phyloP scores from a whole-genome alignment of 345 rosid genomes.

The Moringa oleifera region DNA sequence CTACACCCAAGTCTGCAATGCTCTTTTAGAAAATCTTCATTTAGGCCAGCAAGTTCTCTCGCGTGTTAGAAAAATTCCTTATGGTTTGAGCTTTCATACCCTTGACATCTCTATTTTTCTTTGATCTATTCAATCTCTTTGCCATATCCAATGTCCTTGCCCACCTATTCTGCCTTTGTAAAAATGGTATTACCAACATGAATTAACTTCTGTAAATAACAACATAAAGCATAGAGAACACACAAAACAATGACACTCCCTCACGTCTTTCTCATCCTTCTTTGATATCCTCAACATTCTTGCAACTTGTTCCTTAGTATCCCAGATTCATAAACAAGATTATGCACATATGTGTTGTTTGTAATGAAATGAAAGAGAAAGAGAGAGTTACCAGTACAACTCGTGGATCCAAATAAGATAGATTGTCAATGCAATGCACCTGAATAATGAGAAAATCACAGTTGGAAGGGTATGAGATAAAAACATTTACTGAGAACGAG shows the following conservation, averaged over 20 bases:
- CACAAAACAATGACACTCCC: too few species aligned
- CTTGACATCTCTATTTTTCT: constrained; percentile 4
- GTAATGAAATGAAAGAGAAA: too few species aligned
- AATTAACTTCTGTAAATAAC: neutral
- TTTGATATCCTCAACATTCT: constrained; percentile 41
- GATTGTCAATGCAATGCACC: too few species aligned
- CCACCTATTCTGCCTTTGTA: constrained; percentile 38
- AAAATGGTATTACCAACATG: neutral
- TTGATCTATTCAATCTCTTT: constrained; percentile 1
- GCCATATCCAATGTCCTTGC: constrained; percentile 41
- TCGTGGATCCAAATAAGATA: too few species aligned
- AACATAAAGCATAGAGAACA: neutral
- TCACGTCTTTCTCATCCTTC: constrained; percentile 26
- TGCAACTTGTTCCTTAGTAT: constrained; percentile 37
- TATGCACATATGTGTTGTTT: too few species aligned
- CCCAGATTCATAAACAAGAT: too few species aligned
- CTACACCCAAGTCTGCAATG: constrained; percentile 43
- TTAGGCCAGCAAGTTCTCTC: constrained; percentile 29
- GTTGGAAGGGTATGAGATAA: too few species aligned
- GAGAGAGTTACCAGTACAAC: too few species aligned
- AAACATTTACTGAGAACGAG: too few species aligned
- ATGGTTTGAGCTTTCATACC: neutral
- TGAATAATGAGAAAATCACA: too few species aligned
- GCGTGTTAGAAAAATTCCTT: constrained; percentile 41
- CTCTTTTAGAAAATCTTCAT: constrained; percentile 8